These are phyloP conservation scores for Hirschfeldia incana DNA, from an alignment of 345 rosid genomes.

Conservation along the genomic window DNA sequence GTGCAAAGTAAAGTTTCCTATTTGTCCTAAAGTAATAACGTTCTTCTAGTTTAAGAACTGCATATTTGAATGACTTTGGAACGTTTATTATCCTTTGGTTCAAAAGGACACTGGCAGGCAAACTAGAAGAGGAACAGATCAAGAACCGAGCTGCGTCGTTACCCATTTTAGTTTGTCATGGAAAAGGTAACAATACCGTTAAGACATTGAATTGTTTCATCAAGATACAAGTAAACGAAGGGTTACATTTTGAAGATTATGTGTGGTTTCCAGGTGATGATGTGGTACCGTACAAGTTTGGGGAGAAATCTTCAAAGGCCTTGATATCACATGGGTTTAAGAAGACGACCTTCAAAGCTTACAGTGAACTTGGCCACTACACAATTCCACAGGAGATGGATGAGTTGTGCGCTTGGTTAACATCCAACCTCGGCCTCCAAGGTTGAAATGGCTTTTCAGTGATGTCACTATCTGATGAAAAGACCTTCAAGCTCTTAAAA, in stretches of 20 bases:
- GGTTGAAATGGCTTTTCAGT: constrained; percentile 1
- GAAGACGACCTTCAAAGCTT: constrained; percentile 71
- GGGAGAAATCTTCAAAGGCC: constrained; percentile 76
- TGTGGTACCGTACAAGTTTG: constrained; percentile 82
- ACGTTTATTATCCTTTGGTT: background rate
- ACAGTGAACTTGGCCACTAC: constrained; percentile 84
- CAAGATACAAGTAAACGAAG: background rate
- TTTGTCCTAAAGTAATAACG: background rate
- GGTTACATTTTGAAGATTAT: background rate
- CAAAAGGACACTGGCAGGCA: constrained; percentile 62
- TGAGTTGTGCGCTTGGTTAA: constrained; percentile 74
- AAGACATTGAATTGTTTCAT: background rate
- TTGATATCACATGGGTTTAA: constrained; percentile 64
- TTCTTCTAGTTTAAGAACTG: background rate
- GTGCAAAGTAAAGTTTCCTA: constrained; percentile 64
- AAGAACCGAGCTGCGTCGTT: constrained; percentile 69
- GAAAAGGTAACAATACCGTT: constrained; percentile 54
- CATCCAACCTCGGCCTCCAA: constrained; percentile 65
- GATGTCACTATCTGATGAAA: constrained; percentile 10
- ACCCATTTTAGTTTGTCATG: constrained; percentile 86
- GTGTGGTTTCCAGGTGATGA: constrained; percentile 65
- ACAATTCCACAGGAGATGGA: constrained; percentile 92
- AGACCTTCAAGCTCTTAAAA: background rate
- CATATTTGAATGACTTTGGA: background rate
- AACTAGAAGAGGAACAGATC: constrained; percentile 56